Evolutionary conservation across 345 rosid species (phyloP).

Genomic region (Eutrema heterophyllum): DNA sequence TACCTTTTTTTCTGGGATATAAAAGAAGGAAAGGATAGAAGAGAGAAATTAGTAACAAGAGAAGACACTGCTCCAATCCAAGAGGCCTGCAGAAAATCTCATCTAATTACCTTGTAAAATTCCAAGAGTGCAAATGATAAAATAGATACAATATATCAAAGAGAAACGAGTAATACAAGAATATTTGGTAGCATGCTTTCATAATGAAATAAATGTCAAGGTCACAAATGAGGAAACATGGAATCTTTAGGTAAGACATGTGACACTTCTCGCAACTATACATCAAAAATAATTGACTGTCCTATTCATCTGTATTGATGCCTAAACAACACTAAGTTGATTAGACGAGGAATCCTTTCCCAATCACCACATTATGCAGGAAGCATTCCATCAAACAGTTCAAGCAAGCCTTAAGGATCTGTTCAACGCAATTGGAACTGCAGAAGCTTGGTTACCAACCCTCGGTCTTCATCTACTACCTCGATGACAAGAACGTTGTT

Average conservation of each 20-base stretch:
- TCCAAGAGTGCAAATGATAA: background rate
- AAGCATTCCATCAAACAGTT: background rate
- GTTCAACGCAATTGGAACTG: background rate
- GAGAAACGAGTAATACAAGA: conserved; percentile 8
- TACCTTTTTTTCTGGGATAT: background rate
- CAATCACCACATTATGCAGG: conserved; percentile 7
- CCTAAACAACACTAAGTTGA: conserved; percentile 12
- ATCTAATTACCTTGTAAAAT: background rate
- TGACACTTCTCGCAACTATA: conserved; percentile 20
- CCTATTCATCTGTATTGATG: conserved; percentile 12
- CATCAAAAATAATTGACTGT: background rate
- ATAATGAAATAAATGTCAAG: conserved; percentile 10
- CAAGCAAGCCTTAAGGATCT: conserved; percentile 18
- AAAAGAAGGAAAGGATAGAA: background rate
- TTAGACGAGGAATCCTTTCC: background rate
- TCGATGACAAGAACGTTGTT: background rate
- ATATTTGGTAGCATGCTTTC: conserved; percentile 2
- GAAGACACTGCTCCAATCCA: conserved; percentile 6
- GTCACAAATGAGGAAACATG: conserved; percentile 22
- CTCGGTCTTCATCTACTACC: conserved; percentile 9
- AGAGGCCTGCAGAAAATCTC: conserved; percentile 9
- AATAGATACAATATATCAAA: background rate
- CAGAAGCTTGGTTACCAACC: conserved; percentile 4
- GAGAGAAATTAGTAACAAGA: background rate
- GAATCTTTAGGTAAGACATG: conserved; percentile 19